phyloP scores from a whole-genome alignment of 805 yeast species.

The Teunomyces tritomae region DNA sequence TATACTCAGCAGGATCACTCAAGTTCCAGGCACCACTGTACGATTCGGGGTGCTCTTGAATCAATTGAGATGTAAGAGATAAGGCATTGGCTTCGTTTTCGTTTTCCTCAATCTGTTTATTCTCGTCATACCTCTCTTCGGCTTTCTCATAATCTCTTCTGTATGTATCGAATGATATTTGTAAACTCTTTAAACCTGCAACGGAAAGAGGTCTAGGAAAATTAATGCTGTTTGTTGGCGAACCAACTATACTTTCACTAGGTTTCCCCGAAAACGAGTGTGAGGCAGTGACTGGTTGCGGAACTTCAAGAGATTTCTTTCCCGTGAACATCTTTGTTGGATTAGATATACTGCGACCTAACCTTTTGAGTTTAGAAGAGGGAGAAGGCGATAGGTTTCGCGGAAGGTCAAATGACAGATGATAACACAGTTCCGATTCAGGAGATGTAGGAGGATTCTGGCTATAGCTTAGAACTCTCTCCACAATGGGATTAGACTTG shows the following conservation, averaged over 20 bases:
- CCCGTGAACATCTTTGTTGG: slow-evolving; percentile 17
- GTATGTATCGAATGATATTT: slow-evolving; percentile 34
- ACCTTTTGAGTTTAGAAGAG: slow-evolving; percentile 13
- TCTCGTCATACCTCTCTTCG: slow-evolving; percentile 20
- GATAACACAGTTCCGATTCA: neutral
- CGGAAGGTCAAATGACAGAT: neutral
- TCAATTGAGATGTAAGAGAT: neutral
- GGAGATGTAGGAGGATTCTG: slow-evolving; percentile 5
- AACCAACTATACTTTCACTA: neutral
- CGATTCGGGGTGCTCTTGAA: slow-evolving; percentile 1
- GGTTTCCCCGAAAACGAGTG: neutral
- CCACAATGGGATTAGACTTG: slow-evolving; percentile 11
- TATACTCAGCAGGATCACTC: slow-evolving; percentile 25
- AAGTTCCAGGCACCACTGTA: slow-evolving; percentile 21
- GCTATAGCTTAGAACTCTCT: slow-evolving; percentile 12
- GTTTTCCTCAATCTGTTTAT: neutral
- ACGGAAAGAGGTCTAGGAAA: slow-evolving; percentile 36
- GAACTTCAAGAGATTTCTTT: slow-evolving; percentile 5
- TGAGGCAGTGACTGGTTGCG: neutral
- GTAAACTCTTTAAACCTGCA: slow-evolving; percentile 28
- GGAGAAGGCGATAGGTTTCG: neutral
- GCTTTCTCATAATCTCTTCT: slow-evolving; percentile 23
- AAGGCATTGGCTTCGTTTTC: neutral
- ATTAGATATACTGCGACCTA: slow-evolving; percentile 17
- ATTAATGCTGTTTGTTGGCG: slow-evolving; percentile 8